Base-by-base conservation (phyloP, 2,329 filamentous ascomycete genomes). In the Boeremia exigua region DNA sequence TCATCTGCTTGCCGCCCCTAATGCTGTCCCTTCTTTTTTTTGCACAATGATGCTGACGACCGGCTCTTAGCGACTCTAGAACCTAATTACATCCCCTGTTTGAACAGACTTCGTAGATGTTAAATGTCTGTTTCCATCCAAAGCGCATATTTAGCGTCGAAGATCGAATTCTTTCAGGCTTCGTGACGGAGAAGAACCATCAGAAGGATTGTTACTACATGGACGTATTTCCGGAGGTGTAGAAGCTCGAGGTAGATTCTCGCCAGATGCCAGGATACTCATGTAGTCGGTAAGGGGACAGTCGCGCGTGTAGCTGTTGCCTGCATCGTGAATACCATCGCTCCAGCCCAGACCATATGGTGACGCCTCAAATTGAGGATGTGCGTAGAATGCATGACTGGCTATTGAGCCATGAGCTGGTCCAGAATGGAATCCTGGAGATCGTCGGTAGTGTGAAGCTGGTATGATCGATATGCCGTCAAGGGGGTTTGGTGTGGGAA, bases 311-410 rank as follows among this genome's bases (percentile, higher is more conserved):
- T 27, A 29, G n/a, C 15, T 11, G 25, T 23, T 29, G 5, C 38
- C 14, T 8, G 37, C 25, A 23, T 61, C 47, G 15, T 46, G 6
- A 10, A 25, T 34, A 10, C 50, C 52, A 28, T 62, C 53, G 17
- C 37, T 50, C 44, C 56, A 58, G 5, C 59, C 57, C n/a, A 67
- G 53, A 10, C 62, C 60, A 30, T 67, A 68, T 2, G 59, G 46
- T 25, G 45, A 28, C 2, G 42, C 34, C 34, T 40, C 33, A 8
- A 52, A 39, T 2, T 52, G 48, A 11, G 39, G 39, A 1, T 56
- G 15, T 14, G 15, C 33, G 28, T 61, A 63, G 9, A 63, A 50
- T 3, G 58, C 57, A 4, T 52, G 42, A 14, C 29, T 54, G 28
- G 54, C 59, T 12, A 59, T 43, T 9, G 47, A 30, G 17, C 32